Percentiles rank a stretch among this genome's conserved stretches.
These are phyloP conservation scores for Striga hermonthica DNA, from an alignment of 305 asterid species.

Conservation along the genomic window DNA sequence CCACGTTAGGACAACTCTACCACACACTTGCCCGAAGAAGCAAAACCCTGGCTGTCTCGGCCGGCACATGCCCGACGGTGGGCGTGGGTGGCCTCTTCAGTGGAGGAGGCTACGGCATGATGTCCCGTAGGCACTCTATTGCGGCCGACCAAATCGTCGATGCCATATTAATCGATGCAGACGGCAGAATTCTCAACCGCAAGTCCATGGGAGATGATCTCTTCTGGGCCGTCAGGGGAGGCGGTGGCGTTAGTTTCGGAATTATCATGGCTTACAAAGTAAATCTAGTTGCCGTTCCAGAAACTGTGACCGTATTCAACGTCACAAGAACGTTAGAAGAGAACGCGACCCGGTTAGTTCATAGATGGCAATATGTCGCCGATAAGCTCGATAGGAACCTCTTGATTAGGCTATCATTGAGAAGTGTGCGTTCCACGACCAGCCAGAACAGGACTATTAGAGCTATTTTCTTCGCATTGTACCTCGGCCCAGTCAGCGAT, in stretches of 20 bases:
- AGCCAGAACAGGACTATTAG: conserved; percentile 22
- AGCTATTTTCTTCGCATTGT: conserved; percentile 30
- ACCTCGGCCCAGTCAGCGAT: conserved; percentile 29
- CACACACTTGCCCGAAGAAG: conserved; percentile 14
- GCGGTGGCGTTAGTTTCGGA: conserved; percentile 39
- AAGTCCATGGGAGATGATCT: conserved; percentile 30
- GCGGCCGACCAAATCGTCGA: conserved; percentile 33
- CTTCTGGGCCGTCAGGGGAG: conserved; percentile 33
- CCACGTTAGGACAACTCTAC: conserved; percentile 33
- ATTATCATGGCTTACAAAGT: conserved; percentile 33
- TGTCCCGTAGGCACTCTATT: conserved; percentile 32
- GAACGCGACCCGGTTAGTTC: conserved; percentile 32
- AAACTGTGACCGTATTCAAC: conserved; percentile 36
- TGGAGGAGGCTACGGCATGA: conserved; percentile 24
- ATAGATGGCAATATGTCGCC: conserved; percentile 37
- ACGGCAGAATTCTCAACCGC: conserved; percentile 28
- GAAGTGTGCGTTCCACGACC: conserved; percentile 3
- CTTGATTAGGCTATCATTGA: conserved; percentile 21
- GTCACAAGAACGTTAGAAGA: conserved; percentile 35
- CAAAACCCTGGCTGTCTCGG: conserved; percentile 28
- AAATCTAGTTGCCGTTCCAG: conserved; percentile 22
- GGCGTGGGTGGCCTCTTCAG: conserved; percentile 38
- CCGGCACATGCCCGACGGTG: conserved; percentile 32
- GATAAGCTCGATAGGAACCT: conserved; percentile 31
- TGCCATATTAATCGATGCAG: conserved; percentile 29